Base-by-base conservation (phyloP, 2,329 filamentous ascomycete species). In the Lasiodiplodia citricola region DNA sequence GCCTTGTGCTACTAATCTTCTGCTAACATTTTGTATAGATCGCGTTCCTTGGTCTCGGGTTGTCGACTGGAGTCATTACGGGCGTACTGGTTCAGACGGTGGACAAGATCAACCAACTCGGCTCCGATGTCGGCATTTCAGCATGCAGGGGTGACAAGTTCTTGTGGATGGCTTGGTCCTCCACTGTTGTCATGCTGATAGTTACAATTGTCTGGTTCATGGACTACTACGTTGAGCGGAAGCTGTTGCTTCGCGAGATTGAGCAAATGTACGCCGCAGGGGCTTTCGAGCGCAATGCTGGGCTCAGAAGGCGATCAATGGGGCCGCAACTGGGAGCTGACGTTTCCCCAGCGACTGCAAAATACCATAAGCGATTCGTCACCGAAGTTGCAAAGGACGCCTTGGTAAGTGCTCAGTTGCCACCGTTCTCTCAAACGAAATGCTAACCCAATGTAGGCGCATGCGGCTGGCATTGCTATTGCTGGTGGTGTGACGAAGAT, bases 41-140 rank as follows among this genome's bases (percentile, higher is more conserved):
- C 52, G 82, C 82, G 7, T 85, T 87, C 69, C 56, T 86, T n/a
- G 77, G 87, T 31, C 83, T 89, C 74, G 90, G 91, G 10, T 89
- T 88, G 69, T 88, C 90, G 67, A 93, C 90, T 13, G 92, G 92
- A 73, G 90, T 93, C 47, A 87, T 88, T 37, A 90, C 86, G 0
- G 88, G 90, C 37, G 75, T 87, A 14, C 82, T 82, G 14, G 80
- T 83, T 54, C 84, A 87, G 73, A 84, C 83, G 3, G 78, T 81
- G 4, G 71, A 82, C 35, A 73, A 83, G 1, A 81, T 88, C 71
- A 87, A 86, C 71, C 76, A 81, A 28, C 81, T 85, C 67, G 85
- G 84, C 16, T 73, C 82, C 37, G 73, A 79, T 0, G 78, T 84
- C 28, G 81, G 83, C 0, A 77, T 87, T n/a, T 75, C 76, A 5